A percentile compares a stretch with the other conserved stretches of the same genome.
phyloP scores from a whole-genome alignment of 768 basidiomycete species.

The Boletus pseudopeckii region DNA sequence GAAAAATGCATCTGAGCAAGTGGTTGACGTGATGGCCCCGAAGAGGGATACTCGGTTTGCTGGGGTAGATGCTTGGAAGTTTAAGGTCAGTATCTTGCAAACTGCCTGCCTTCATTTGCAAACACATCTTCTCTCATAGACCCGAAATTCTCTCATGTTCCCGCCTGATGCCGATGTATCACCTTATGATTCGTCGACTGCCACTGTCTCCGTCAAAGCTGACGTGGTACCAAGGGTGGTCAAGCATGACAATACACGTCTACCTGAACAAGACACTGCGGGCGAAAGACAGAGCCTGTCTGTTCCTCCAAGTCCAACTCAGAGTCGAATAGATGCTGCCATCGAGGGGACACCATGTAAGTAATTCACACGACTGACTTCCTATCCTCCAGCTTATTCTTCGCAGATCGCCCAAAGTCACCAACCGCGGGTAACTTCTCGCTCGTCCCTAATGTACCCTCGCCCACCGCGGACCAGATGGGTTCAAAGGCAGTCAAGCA shows the following conservation, averaged over 20 bases:
- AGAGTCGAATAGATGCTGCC: slow-evolving; percentile 88
- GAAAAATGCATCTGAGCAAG: slow-evolving; percentile 29
- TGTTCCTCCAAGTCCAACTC: slow-evolving; percentile 82
- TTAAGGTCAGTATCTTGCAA: slow-evolving; percentile 51
- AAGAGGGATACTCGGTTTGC: slow-evolving; percentile 69
- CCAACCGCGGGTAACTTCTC: slow-evolving; percentile 58
- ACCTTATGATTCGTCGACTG: slow-evolving; percentile 56
- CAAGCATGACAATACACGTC: slow-evolving; percentile 75
- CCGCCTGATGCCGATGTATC: slow-evolving; percentile 85
- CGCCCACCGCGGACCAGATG: slow-evolving; percentile 79
- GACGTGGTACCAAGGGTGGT: slow-evolving; percentile 59
- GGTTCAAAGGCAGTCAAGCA: slow-evolving; percentile 83
- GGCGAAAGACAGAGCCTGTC: slow-evolving; percentile 41
- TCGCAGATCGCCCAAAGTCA: slow-evolving; percentile 60
- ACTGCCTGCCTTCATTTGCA: background rate
- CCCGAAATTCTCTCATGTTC: slow-evolving; percentile 95
- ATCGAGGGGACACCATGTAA: slow-evolving; percentile 89
- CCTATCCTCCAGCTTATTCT: slow-evolving; percentile 7
- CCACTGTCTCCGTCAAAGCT: slow-evolving; percentile 26
- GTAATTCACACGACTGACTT: slow-evolving; percentile 27
- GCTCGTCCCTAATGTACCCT: slow-evolving; percentile 82
- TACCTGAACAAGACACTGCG: slow-evolving; percentile 66
- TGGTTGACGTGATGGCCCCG: slow-evolving; percentile 76
- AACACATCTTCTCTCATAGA: slow-evolving; percentile 40
- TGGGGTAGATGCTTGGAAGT: slow-evolving; percentile 78